These are phyloP conservation scores for Trichoderma simmonsii DNA, from an alignment of 2,329 filamentous ascomycete species.

Conservation along the genomic window DNA sequence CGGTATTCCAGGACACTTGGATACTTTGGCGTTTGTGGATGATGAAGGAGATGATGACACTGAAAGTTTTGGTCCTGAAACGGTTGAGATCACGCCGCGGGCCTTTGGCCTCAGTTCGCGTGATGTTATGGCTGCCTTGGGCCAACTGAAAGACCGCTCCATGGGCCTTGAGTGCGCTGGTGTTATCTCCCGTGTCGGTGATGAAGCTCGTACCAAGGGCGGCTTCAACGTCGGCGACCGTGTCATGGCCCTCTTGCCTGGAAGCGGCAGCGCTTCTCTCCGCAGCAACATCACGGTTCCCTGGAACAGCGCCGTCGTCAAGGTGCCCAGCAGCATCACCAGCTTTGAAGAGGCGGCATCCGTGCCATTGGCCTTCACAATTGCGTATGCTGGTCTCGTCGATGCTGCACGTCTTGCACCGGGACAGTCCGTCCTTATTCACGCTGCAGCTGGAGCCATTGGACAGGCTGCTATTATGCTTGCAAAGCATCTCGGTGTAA, in stretches of 20 bases:
- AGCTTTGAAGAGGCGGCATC: background rate
- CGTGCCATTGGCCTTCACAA: background rate
- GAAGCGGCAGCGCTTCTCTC: background rate
- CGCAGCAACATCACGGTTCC: background rate
- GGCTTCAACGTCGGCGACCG: background rate
- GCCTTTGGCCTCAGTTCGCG: background rate
- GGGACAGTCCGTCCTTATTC: background rate
- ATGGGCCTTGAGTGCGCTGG: background rate
- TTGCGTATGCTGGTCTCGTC: background rate
- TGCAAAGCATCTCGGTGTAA: background rate
- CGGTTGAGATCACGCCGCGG: background rate
- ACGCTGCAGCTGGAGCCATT: background rate
- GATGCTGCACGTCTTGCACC: background rate
- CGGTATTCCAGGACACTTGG: background rate
- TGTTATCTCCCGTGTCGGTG: background rate
- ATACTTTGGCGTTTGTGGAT: background rate
- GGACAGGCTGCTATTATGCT: background rate
- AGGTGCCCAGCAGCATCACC: background rate
- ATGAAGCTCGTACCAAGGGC: background rate
- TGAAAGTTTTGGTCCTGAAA: background rate
- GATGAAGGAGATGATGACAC: background rate
- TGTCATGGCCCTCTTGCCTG: background rate
- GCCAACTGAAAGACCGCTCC: background rate
- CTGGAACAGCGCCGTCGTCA: background rate
- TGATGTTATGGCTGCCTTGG: background rate